phyloP scores from a whole-genome alignment of 805 yeast species.

The Clavispora phyllophila region DNA sequence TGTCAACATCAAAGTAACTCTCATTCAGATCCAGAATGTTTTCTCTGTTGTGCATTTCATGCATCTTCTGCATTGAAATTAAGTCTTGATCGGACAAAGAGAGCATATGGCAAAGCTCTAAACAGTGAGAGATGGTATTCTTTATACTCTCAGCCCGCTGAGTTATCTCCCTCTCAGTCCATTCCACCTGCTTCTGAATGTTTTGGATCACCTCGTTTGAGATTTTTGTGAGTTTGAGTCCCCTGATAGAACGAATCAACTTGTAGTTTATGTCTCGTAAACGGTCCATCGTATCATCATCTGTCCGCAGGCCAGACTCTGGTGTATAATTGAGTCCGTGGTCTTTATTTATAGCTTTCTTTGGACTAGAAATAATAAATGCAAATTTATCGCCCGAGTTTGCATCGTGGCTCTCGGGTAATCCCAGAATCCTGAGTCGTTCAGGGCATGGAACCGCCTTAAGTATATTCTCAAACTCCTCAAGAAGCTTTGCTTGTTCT shows the following conservation, averaged over 20 bases:
- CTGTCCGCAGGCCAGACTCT: background rate
- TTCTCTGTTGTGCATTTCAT: slow-evolving; percentile 12
- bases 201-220: slow-evolving; percentile 22
- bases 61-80: slow-evolving; percentile 27
- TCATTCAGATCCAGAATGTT: slow-evolving; percentile 16
- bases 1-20: slow-evolving; percentile 34
- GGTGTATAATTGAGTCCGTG: background rate
- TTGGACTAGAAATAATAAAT: slow-evolving; percentile 16
- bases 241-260: slow-evolving; percentile 30
- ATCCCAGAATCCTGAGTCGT: slow-evolving; percentile 3
- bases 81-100: slow-evolving; percentile 31
- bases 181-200: slow-evolving; percentile 22
- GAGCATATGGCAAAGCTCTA: slow-evolving; percentile 22
- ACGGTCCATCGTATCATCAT: slow-evolving; percentile 18
- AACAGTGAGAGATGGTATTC: slow-evolving; percentile 19
- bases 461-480: slow-evolving; percentile 26
- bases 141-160: slow-evolving; percentile 21
- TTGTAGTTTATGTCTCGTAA: slow-evolving; percentile 35
- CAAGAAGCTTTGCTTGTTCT: slow-evolving; percentile 24
- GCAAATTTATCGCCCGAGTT: slow-evolving; percentile 7
- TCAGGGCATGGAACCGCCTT: slow-evolving; percentile 11
- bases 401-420: background rate
- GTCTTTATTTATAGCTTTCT: slow-evolving; percentile 3
- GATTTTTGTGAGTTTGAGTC: slow-evolving; percentile 33
- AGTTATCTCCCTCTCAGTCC: slow-evolving; percentile 22